phyloP scores from a whole-genome alignment of 257 asterid genomes.

The Thymus quinquecostatus region DNA sequence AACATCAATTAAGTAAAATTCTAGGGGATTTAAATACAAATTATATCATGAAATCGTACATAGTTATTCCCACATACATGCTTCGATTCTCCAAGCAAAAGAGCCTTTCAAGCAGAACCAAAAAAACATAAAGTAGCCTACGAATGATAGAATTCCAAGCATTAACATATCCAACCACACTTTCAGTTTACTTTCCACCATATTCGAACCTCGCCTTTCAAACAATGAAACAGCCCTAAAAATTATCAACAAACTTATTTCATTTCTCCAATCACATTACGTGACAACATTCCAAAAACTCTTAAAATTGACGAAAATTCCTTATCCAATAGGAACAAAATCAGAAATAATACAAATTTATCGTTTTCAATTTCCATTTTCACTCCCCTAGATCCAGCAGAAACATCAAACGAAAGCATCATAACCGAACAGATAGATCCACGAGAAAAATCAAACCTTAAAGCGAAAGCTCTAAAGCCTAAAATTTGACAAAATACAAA shows the following conservation, averaged over 20 bases:
- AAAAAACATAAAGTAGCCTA: neutral
- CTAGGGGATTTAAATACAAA: neutral
- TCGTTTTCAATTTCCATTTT: neutral
- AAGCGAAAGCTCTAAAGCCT: conserved; percentile 12
- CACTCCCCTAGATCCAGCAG: conserved; percentile 23
- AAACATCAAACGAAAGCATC: neutral
- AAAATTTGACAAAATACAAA: conserved; percentile 20
- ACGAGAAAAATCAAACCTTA: conserved; percentile 21
- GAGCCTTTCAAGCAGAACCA: neutral
- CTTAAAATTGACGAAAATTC: neutral
- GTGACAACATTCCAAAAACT: neutral
- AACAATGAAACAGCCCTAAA: no score
- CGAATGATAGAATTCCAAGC: neutral
- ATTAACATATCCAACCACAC: conserved; percentile 2
- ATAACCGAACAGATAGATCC: conserved; percentile 37
- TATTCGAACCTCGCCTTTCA: no score
- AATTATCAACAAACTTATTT: neutral
- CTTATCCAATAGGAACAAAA: neutral
- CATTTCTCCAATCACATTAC: neutral
- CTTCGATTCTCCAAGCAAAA: neutral
- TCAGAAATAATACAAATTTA: conserved; percentile 1
- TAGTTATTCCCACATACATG: neutral
- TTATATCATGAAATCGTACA: neutral
- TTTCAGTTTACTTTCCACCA: neutral
- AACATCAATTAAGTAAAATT: neutral